Evolutionary conservation across 2,329 filamentous ascomycete species (phyloP).

Genomic region (Monosporascus sp.): DNA sequence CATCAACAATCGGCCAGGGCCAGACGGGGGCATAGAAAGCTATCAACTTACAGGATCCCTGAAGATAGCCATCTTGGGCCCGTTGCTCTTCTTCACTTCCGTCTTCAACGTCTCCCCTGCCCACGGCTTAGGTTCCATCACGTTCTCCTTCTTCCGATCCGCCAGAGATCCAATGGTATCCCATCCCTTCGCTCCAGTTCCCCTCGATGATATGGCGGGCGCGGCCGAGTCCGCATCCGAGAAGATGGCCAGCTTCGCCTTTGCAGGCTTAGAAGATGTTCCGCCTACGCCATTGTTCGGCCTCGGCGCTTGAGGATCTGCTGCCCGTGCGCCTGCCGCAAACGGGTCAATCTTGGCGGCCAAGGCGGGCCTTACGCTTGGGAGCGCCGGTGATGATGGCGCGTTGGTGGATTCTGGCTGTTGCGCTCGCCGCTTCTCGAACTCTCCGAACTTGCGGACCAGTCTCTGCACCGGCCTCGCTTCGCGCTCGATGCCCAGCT

Average conservation of each 20-base stretch:
- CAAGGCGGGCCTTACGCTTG: conserved; percentile 74
- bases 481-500: conserved; percentile 81
- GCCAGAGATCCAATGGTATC: conserved; percentile 82
- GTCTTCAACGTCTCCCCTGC: conserved; percentile 84
- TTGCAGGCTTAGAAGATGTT: conserved; percentile 57
- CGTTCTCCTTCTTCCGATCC: conserved; percentile 92
- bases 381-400: conserved; percentile 82
- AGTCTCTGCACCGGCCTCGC: conserved; percentile 78
- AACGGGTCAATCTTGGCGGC: conserved; percentile 86
- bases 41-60: conserved; percentile 81
- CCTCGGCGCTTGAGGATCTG: conserved; percentile 62
- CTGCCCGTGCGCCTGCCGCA: conserved; percentile 44
- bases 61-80: conserved; percentile 85
- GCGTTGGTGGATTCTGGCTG: conserved; percentile 56
- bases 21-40: conserved; percentile 26
- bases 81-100: conserved; percentile 72
- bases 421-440: conserved; percentile 70
- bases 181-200: conserved; percentile 68
- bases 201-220: conserved; percentile 48
- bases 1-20: conserved; percentile 70
- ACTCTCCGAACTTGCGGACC: conserved; percentile 86
- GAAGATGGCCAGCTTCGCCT: conserved; percentile 86
- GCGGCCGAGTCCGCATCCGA: conserved; percentile 66
- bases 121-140: conserved; percentile 82
- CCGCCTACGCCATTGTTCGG: conserved; percentile 42